Evolutionary conservation across 208 protist species (phyloP).

Genomic region (Leishmania aethiopica): DNA sequence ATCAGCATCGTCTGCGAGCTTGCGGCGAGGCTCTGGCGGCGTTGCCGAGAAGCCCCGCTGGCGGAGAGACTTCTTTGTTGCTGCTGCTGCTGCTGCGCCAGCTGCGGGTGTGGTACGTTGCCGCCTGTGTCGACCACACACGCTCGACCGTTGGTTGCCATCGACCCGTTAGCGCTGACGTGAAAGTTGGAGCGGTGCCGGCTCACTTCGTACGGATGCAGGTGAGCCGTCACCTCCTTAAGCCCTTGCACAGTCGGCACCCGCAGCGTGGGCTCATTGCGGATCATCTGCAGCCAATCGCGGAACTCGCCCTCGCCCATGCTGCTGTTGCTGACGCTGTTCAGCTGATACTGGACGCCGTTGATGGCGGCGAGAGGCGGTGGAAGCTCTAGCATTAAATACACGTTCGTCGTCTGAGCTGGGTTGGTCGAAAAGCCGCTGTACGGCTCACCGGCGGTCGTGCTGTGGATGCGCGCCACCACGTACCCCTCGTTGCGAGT

Average conservation of each 20-base stretch:
- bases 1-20: constrained; percentile 3
- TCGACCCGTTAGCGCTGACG: neutral
- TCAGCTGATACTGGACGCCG: constrained; percentile 77
- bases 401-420: constrained; percentile 47
- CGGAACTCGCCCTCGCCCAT: constrained; percentile 76
- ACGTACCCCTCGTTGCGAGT: constrained; percentile 65
- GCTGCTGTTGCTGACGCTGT: constrained; percentile 83
- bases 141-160: neutral
- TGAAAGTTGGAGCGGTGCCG: constrained; percentile 21
- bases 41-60: constrained; percentile 16
- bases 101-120: neutral
- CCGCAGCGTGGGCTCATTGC: constrained; percentile 15
- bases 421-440: constrained; percentile 64
- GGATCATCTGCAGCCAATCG: constrained; percentile 59
- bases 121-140: neutral
- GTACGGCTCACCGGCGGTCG: constrained; percentile 60
- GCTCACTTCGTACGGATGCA: constrained; percentile 32
- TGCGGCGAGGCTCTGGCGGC: constrained; percentile 13
- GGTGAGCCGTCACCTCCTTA: constrained; percentile 25
- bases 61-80: constrained; percentile 25
- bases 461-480: constrained; percentile 55
- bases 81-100: neutral
- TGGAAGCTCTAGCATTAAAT: constrained; percentile 63
- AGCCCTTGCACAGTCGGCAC: constrained; percentile 45
- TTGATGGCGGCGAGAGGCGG: constrained; percentile 59